These are phyloP conservation scores for Boletales sp. DNA, from an alignment of 768 basidiomycete species.

Conservation along the genomic window DNA sequence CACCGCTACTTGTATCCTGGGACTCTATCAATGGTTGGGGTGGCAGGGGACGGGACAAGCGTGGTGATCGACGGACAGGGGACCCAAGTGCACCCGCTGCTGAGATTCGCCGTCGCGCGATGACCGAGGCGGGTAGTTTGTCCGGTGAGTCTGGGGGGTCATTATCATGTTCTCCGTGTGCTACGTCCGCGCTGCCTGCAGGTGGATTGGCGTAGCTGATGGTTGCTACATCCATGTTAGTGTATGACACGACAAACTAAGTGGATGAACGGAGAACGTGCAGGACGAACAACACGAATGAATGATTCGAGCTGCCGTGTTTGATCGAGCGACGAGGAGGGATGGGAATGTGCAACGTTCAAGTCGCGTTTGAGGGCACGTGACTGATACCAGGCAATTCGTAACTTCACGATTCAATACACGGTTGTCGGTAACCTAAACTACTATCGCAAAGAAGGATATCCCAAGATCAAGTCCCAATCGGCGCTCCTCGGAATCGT, in stretches of 20 bases:
- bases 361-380: constrained; percentile 30
- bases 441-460: too few relatives aligned
- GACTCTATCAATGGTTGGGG: constrained; percentile 15
- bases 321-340: constrained; percentile 13
- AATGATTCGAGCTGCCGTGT: background rate
- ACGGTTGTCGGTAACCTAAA: too few relatives aligned
- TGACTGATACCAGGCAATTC: constrained; percentile 14
- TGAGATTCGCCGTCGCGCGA: constrained; percentile 28
- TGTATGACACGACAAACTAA: background rate
- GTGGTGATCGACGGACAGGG: constrained; percentile 48
- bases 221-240: constrained; percentile 17
- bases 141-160: constrained; percentile 53
- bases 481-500: background rate
- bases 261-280: background rate
- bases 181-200: constrained; percentile 37
- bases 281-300: background rate
- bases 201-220: constrained; percentile 28
- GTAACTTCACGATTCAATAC: constrained; percentile 5
- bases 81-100: constrained; percentile 25
- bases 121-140: constrained; percentile 39
- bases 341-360: constrained; percentile 14
- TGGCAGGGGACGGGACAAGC: constrained; percentile 42
- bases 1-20: constrained; percentile 24
- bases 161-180: constrained; percentile 43
- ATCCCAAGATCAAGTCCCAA: background rate